Percentiles rank a stretch among this genome's conserved stretches.
Conservation (phyloP, 2,329 filamentous ascomycete genomes). For the Aspergillus alliaceus region DNA sequence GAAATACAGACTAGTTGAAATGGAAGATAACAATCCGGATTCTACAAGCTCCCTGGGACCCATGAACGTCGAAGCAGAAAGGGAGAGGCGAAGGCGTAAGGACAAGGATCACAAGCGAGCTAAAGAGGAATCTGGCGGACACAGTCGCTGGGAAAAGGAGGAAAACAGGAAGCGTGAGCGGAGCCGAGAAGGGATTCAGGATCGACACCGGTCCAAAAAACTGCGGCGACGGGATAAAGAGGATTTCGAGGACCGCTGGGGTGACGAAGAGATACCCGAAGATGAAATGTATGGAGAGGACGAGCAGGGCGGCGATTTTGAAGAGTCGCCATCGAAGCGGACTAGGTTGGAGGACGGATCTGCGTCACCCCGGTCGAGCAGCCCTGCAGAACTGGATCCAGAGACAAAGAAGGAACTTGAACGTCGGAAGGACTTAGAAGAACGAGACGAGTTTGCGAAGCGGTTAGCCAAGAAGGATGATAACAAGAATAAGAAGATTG, state of each 20-base stretch:
- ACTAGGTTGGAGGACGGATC: slow-evolving; percentile 63
- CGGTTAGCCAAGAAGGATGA: slow-evolving; percentile 71
- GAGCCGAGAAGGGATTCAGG: slow-evolving; percentile 38
- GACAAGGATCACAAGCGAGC: slow-evolving; percentile 24
- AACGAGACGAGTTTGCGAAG: slow-evolving; percentile 78
- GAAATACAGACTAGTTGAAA: slow-evolving; percentile 55
- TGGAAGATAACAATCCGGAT: slow-evolving; percentile 48
- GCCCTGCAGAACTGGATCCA: slow-evolving; percentile 58
- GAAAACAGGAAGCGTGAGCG: slow-evolving; percentile 40
- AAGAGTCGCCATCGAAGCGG: slow-evolving; percentile 70
- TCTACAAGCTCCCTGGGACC: slow-evolving; percentile 32
- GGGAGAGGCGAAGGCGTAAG: slow-evolving; percentile 29
- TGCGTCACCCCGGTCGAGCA: slow-evolving; percentile 29
- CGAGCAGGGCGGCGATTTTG: slow-evolving; percentile 57
- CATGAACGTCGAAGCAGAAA: slow-evolving; percentile 38
- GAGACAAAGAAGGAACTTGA: slow-evolving; percentile 59
- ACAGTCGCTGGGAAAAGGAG: slow-evolving; percentile 33
- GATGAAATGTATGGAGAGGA: slow-evolving; percentile 49
- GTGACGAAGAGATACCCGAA: slow-evolving; percentile 63
- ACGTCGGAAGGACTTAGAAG: slow-evolving; percentile 66
- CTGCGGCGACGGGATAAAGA: slow-evolving; percentile 50
- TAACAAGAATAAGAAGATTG: slow-evolving; percentile 67
- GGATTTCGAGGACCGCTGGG: slow-evolving; percentile 78
- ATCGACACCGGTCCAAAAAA: slow-evolving; percentile 51
- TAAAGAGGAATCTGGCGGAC: slow-evolving; percentile 16